Evolutionary conservation across 2,329 filamentous ascomycete species (phyloP).

Genomic region (Exophiala calicioides): DNA sequence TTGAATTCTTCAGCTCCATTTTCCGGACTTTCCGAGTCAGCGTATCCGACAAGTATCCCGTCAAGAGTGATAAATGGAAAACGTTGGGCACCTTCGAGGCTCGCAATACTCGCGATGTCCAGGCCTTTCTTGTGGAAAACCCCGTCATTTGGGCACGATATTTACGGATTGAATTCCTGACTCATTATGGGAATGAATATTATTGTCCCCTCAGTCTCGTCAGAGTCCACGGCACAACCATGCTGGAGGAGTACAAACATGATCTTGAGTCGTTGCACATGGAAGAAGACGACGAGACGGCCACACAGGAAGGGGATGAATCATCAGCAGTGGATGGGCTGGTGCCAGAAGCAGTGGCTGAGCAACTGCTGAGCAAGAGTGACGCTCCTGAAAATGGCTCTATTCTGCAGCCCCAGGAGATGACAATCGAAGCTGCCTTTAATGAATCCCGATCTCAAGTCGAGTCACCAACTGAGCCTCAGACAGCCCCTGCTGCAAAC

Average conservation of each 20-base stretch:
- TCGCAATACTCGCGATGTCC: conserved; percentile 87
- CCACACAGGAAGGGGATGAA: conserved; percentile 29
- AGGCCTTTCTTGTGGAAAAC: conserved; percentile 91
- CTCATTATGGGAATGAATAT: conserved; percentile 93
- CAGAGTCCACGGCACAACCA: conserved; percentile 87
- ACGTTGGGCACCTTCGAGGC: conserved; percentile 86
- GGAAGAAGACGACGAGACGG: conserved; percentile 54
- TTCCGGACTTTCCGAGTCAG: conserved; percentile 87
- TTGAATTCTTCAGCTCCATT: conserved; percentile 98
- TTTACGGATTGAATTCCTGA: conserved; percentile 84
- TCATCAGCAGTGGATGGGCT: conserved; percentile 19
- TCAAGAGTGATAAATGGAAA: conserved; percentile 89
- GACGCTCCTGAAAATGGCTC: conserved; percentile 32
- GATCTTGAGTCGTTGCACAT: conserved; percentile 68
- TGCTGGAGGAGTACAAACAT: conserved; percentile 92
- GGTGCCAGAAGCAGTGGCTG: conserved; percentile 26
- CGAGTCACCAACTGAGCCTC: not conserved
- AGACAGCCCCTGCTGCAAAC: not conserved
- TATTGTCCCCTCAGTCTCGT: conserved; percentile 92
- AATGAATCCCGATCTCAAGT: not conserved
- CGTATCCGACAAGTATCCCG: conserved; percentile 91
- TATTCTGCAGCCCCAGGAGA: conserved; percentile 40
- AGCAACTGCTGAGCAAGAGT: conserved; percentile 18
- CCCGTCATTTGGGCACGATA: conserved; percentile 96
- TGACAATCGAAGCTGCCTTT: conserved; percentile 25